Evolutionary conservation across 2,329 filamentous ascomycete species (phyloP).

Genomic region (Blumeria hordei): DNA sequence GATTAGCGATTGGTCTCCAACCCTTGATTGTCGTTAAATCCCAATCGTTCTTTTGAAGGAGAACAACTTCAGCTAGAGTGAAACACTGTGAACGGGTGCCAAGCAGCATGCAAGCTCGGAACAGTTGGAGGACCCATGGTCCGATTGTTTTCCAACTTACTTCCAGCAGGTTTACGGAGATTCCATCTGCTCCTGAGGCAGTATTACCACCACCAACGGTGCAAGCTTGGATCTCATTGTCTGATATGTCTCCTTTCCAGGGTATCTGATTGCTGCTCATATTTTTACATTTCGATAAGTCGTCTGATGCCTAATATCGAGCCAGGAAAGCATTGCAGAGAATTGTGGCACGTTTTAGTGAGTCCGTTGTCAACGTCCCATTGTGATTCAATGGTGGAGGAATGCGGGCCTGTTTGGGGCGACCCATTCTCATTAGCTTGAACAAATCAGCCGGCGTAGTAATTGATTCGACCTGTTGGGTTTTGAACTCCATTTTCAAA

Average conservation of each 20-base stretch:
- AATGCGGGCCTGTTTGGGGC: not conserved
- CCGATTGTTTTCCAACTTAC: not conserved
- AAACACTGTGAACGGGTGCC: not conserved
- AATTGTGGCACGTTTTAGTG: not conserved
- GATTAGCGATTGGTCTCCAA: not conserved
- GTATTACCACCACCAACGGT: not conserved
- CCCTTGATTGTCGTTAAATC: no score
- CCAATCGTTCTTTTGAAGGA: not conserved
- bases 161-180: not conserved
- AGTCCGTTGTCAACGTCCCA: not conserved
- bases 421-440: not conserved
- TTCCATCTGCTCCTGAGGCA: not conserved
- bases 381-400: not conserved
- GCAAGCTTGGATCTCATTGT: not conserved
- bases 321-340: not conserved
- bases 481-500: not conserved
- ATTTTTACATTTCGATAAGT: not conserved
- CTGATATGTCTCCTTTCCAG: not conserved
- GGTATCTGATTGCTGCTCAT: not conserved
- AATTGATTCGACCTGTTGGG: not conserved
- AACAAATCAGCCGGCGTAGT: not conserved
- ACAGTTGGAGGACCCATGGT: not conserved
- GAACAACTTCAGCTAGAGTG: not conserved
- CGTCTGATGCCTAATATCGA: not conserved
- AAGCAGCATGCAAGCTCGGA: not conserved